Evolutionary conservation across 768 basidiomycete species (phyloP).

Genomic region (Tephrocybe rancida): DNA sequence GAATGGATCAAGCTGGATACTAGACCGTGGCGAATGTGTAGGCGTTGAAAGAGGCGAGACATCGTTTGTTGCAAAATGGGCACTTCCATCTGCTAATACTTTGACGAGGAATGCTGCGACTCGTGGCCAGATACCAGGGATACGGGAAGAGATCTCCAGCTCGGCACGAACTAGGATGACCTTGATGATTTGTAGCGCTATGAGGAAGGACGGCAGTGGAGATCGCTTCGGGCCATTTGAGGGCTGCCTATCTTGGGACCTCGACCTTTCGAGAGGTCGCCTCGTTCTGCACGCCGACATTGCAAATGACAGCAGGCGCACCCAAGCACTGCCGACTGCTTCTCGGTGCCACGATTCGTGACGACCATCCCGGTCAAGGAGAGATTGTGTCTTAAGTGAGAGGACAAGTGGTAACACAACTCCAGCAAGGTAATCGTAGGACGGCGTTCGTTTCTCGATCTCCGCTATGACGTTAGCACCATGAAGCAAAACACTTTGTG

Average conservation of each 20-base stretch:
- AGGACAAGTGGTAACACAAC: slow-evolving; percentile 66
- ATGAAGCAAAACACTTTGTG: slow-evolving; percentile 48
- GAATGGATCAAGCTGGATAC: slow-evolving; percentile 38
- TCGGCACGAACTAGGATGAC: slow-evolving; percentile 64
- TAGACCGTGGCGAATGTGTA: slow-evolving; percentile 49
- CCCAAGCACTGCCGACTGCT: slow-evolving; percentile 53
- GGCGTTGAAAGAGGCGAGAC: slow-evolving; percentile 55
- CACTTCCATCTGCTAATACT: slow-evolving; percentile 59
- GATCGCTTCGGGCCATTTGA: slow-evolving; percentile 23
- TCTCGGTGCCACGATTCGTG: slow-evolving; percentile 50
- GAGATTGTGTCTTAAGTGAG: slow-evolving; percentile 50
- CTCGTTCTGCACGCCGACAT: slow-evolving; percentile 52
- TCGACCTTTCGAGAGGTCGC: slow-evolving; percentile 40
- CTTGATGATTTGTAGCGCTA: slow-evolving; percentile 70
- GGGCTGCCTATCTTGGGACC: slow-evolving; percentile 43
- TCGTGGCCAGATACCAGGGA: slow-evolving; percentile 67
- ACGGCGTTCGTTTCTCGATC: slow-evolving; percentile 56
- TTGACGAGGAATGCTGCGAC: slow-evolving; percentile 54
- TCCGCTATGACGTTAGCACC: slow-evolving; percentile 56
- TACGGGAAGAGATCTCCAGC: slow-evolving; percentile 52
- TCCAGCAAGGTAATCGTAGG: slow-evolving; percentile 63
- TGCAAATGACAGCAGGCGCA: slow-evolving; percentile 60
- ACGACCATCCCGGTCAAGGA: slow-evolving; percentile 42
- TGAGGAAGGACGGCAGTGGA: slow-evolving; percentile 44
- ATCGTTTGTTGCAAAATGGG: slow-evolving; percentile 53